Evolutionary conservation across 371 early-diverging fungal genomes (phyloP).

Genomic region (Phascolomyces articulosus): DNA sequence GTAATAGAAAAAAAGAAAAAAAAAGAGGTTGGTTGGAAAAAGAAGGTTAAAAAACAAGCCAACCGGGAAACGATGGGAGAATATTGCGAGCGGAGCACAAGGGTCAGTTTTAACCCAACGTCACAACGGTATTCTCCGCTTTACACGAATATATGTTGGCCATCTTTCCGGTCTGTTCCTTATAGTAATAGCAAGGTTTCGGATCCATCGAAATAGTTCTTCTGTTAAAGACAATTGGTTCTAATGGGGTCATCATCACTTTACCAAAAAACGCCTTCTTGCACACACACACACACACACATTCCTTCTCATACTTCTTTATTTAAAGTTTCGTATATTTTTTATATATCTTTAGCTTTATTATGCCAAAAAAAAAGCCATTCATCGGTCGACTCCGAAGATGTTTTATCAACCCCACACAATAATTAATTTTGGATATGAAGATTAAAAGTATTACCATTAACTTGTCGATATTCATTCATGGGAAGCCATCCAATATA

Average conservation of each 20-base stretch:
- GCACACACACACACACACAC: no score
- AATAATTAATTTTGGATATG: neutral
- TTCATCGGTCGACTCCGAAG: neutral
- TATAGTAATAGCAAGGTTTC: neutral
- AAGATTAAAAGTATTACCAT: neutral
- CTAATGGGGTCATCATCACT: no score
- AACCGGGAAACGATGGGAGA: conserved; percentile 12
- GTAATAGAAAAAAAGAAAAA: conserved; percentile 13
- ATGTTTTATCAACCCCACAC: no score
- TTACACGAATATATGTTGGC: neutral
- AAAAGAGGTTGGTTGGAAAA: conserved; percentile 36
- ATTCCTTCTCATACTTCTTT: neutral
- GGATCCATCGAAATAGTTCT: neutral
- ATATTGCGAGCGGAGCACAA: neutral
- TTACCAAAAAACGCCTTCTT: no score
- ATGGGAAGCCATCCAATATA: conserved; percentile 50
- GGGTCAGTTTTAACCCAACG: neutral
- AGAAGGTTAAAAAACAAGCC: conserved; percentile 16
- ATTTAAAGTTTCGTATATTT: no score
- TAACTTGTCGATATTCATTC: conserved; percentile 28
- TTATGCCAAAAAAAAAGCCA: no score
- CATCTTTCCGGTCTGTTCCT: neutral
- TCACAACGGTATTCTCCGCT: neutral
- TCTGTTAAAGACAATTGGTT: no score
- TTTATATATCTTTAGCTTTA: no score